phyloP scores from a whole-genome alignment of 2,329 filamentous ascomycete species.

The Talaromyces sp. region DNA sequence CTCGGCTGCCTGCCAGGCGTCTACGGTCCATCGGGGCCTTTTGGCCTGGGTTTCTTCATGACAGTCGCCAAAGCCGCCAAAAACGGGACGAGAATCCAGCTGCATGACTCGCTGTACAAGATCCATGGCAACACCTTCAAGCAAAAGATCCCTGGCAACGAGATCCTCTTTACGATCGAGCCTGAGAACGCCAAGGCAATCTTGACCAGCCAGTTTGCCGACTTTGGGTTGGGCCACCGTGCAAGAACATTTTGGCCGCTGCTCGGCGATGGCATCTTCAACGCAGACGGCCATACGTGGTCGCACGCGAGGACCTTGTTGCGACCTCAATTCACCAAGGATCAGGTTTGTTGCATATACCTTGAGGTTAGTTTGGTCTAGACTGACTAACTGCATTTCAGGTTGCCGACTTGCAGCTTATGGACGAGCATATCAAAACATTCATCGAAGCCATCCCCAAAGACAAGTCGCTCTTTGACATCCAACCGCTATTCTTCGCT shows the following conservation, averaged over 20 bases:
- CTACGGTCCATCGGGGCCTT: constrained; percentile 5
- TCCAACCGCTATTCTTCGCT: constrained; percentile 60
- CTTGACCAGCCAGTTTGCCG: constrained; percentile 7
- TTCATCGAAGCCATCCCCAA: constrained; percentile 55
- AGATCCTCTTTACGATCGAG: constrained; percentile 11
- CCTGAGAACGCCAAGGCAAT: constrained; percentile 10
- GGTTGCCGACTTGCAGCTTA: constrained; percentile 51
- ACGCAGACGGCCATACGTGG: constrained; percentile 75
- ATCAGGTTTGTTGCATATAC: neutral
- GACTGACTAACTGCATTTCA: constrained; percentile 17
- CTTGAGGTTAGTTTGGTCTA: neutral
- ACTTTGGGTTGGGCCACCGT: constrained; percentile 6
- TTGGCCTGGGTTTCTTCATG: constrained; percentile 6
- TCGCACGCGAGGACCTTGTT: constrained; percentile 7
- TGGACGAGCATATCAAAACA: constrained; percentile 57
- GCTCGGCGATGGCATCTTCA: constrained; percentile 43
- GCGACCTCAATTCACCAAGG: constrained; percentile 9
- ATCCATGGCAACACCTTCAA: constrained; percentile 7
- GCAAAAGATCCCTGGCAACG: constrained; percentile 6
- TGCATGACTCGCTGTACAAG: constrained; percentile 4
- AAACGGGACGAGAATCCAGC: constrained; percentile 1
- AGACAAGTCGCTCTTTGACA: constrained; percentile 50
- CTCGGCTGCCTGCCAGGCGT: constrained; percentile 7
- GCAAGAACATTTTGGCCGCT: constrained; percentile 5
- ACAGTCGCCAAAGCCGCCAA: constrained; percentile 6